Evolutionary conservation across 1,284 basidiomycete species (phyloP), one percentile per base, ranked within the genome.

Genomic region (Stereum hirsutum): DNA sequence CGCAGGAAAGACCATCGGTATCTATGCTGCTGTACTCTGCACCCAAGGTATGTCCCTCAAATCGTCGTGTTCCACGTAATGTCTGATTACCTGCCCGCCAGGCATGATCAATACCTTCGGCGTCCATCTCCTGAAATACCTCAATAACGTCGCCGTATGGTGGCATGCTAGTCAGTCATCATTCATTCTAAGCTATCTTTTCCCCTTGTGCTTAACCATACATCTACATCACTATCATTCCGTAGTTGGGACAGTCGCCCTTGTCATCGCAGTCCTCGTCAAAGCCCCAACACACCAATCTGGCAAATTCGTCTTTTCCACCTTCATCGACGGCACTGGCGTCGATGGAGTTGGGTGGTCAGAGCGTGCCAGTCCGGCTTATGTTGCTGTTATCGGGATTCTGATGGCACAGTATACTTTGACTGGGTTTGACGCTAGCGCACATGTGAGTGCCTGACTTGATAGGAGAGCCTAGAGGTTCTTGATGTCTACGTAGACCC

Each of bases 31-130:
- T 0, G 72, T 89, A 1, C 68, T 89, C 15, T 57, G 78, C 47
- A 64, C 66, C 2, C 84, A 86, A 62, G 79, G 72, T 58, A 26
- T 4, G 43, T 49, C 24, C 12, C 11, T 24, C 12, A 21, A 7
- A 27, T 17, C 30, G 28, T 11, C 15, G 19, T 11, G 28, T 15
- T 21, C 17, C 12, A 21, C 15, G 21, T 21, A 26, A 32, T 38
- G 34, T 23, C n/a, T 7, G 20, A 30, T 24, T 8, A 20, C 19
- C 12, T 28, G 32, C 39, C 20, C 35, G 19, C 6, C 41, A 62
- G 64, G 79, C 21, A 58, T 81, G 5, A 81, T 81, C 49, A 87
- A 87, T 57, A 83, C 81, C 0, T 84, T 86, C 51, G 81, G 81
- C 3, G 81, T 86, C 8, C 69, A 68, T 38, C 54, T 80, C 2